phyloP scores from a whole-genome alignment of 306 rosid genomes.

The Astragalus membranaceus region DNA sequence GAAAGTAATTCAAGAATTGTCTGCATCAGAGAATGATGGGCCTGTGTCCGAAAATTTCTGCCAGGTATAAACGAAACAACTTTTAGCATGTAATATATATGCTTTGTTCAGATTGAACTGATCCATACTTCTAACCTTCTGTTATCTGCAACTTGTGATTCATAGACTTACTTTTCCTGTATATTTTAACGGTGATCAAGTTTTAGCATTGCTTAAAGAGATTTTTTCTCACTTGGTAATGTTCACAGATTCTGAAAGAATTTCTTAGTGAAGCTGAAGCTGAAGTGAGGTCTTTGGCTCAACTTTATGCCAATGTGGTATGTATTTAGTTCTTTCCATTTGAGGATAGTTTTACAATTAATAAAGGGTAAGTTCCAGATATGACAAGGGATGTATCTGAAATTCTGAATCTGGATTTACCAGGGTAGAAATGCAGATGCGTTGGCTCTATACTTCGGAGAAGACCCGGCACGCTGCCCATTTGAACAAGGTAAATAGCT shows the following conservation, averaged over 20 bases:
- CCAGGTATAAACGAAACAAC: constrained; percentile 42
- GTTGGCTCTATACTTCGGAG: constrained; percentile 71
- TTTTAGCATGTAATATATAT: neutral
- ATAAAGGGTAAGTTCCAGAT: constrained; percentile 1
- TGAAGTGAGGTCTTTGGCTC: constrained; percentile 79
- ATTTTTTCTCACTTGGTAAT: constrained; percentile 5
- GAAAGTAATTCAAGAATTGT: constrained; percentile 86
- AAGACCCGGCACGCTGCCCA: constrained; percentile 71
- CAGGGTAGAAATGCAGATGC: constrained; percentile 95
- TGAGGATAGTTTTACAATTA: constrained; percentile 1
- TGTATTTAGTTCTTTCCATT: constrained; percentile 25
- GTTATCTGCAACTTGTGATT: neutral
- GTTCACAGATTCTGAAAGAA: constrained; percentile 64
- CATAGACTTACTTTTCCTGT: neutral
- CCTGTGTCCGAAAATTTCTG: constrained; percentile 66
- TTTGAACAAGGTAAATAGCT: constrained; percentile 68
- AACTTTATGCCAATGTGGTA: constrained; percentile 76
- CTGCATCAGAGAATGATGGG: constrained; percentile 87
- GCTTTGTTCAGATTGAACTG: constrained; percentile 3
- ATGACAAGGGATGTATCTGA: constrained; percentile 14
- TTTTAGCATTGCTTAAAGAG: neutral
- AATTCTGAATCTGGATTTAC: constrained; percentile 25
- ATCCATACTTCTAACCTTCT: neutral
- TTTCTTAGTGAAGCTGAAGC: constrained; percentile 65
- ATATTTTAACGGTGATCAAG: neutral